Percentiles rank a stretch among this genome's conserved stretches.
These are phyloP conservation scores for Cladosporium colombiae DNA, from an alignment of 2,329 filamentous ascomycete genomes.

Conservation along the genomic window DNA sequence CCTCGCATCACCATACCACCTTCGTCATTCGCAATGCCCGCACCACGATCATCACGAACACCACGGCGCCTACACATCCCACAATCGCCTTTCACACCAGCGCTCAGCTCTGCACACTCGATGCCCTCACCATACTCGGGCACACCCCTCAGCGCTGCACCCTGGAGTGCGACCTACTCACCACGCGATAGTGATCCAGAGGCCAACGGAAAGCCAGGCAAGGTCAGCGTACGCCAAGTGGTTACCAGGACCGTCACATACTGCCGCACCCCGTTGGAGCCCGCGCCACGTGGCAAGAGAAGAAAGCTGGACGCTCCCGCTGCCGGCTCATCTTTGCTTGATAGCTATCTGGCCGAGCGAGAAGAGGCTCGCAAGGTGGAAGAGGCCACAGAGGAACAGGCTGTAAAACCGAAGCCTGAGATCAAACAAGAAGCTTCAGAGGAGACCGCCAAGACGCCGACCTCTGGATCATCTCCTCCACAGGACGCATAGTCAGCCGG, in stretches of 20 bases:
- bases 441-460: not conserved
- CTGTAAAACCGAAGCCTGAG: not conserved
- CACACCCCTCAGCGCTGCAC: conserved; percentile 37
- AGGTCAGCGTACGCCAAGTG: conserved; percentile 76
- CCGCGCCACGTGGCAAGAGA: conserved; percentile 89
- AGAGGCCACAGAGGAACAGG: not conserved
- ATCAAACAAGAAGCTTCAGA: conserved; percentile 6
- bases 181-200: conserved; percentile 66
- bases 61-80: conserved; percentile 73
- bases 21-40: conserved; percentile 51
- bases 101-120: conserved; percentile 48
- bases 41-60: conserved; percentile 60
- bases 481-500: conserved; percentile 11
- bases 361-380: conserved; percentile 56
- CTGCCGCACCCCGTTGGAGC: conserved; percentile 71
- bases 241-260: conserved; percentile 94
- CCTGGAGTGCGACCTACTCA: conserved; percentile 52
- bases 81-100: conserved; percentile 69
- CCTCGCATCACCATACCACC: conserved; percentile 47
- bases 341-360: conserved; percentile 82
- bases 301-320: conserved; percentile 67
- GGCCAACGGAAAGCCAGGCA: conserved; percentile 40
- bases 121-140: conserved; percentile 71
- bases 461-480: conserved; percentile 1
- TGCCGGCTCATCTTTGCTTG: conserved; percentile 79